Evolutionary conservation across 2,329 filamentous ascomycete species (phyloP), one percentile per base, ranked within the genome.

Genomic region (Arthrobotrys conoides): DNA sequence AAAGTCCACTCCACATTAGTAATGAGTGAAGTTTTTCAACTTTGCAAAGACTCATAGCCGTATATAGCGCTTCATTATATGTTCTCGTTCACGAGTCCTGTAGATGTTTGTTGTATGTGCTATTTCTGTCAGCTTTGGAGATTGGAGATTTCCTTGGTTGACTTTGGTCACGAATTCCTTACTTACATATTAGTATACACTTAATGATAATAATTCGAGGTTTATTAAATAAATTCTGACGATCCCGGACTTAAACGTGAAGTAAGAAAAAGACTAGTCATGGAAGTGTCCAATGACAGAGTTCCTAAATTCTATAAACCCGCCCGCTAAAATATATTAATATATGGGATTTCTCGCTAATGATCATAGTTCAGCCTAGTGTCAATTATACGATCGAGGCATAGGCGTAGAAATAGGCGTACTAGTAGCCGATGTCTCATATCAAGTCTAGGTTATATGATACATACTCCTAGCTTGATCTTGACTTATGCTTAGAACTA

Each of bases 41-140:
- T 48, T 36, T 49, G 44, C 33, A 33, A 41, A 49, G 61, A 65
- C 61, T 65, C 61, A 65, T 65, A 65, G 61, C 61, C 49, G 61
- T 71, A 64, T 64, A 59, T 44, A 61, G 4, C 38, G n/a, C 38
- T 67, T 66, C 48, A 33, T 70, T 51, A 1, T 66, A 8, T 72
- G 64, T 59, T 27, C 36, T 33, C 30, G 22, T 53, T 44, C 9
- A 14, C 16, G 41, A 44, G n/a, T 51, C 44, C 46, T 59, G 53
- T 59, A 33, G 36, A 14, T 63, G 36, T 71, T 41, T 33, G 36
- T 24, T 61, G 44, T 63, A 63, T 71, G 33, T 71, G 44, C 24
- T 48, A 64, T 71, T 24, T 61, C 18, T 44, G n/a, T 51, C 55
- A 41, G 14, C 59, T 33, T 66, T 22, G 27, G 33, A n/a, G 20